Evolutionary conservation across 2,329 filamentous ascomycete species (phyloP).

Genomic region (Colletotrichum sp.): DNA sequence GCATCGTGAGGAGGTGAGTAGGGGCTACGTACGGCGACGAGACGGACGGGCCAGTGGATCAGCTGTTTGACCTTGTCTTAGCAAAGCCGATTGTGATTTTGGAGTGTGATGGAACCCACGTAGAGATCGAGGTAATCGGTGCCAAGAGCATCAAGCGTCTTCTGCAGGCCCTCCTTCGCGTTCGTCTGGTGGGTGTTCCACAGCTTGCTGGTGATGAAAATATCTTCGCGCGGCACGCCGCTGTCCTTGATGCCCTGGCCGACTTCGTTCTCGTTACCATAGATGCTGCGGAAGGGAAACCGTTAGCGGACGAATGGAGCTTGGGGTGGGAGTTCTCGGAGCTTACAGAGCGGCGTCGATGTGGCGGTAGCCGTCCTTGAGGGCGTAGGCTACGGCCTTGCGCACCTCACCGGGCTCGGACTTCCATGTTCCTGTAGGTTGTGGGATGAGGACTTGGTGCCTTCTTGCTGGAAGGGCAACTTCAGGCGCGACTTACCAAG

Average conservation of each 20-base stretch:
- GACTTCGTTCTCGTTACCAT: neutral
- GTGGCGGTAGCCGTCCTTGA: neutral
- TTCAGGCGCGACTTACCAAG: neutral
- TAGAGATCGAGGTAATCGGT: neutral
- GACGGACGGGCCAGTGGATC: neutral
- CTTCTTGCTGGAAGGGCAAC: neutral
- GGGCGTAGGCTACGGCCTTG: neutral
- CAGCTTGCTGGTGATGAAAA: neutral
- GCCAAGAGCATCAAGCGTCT: neutral
- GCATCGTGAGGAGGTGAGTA: too few species aligned
- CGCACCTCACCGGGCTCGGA: neutral
- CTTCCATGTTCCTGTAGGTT: neutral
- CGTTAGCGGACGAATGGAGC: accelerated
- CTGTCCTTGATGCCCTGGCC: neutral
- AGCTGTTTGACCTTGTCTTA: accelerated
- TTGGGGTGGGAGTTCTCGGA: accelerated
- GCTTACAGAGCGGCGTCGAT: neutral
- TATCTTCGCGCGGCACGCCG: neutral
- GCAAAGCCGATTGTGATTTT: too few species aligned
- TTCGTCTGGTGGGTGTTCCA: neutral
- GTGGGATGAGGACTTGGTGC: accelerated
- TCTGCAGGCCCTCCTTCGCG: neutral
- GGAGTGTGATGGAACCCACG: too few species aligned
- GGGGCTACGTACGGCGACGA: neutral
- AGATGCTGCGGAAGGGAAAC: neutral